A percentile compares a stretch with the other conserved stretches of the same genome.
Evolutionary conservation across 2,329 filamentous ascomycete genomes (phyloP).

Genomic region (Xylaria sp.): DNA sequence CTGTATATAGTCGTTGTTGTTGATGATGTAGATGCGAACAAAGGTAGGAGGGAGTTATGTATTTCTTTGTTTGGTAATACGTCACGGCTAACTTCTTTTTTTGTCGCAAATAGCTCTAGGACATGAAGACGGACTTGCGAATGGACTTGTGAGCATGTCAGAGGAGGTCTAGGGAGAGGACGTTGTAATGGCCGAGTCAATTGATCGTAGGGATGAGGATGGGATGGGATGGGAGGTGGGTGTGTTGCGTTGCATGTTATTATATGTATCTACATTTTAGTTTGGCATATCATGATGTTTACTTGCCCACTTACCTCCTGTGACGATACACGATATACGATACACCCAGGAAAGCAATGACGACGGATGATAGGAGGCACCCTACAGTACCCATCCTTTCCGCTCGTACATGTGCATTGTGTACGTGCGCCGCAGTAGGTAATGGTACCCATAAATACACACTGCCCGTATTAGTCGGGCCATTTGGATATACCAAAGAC

Average conservation of each 20-base stretch:
- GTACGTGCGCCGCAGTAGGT: no score
- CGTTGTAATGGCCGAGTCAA: not conserved
- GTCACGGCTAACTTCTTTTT: constrained; percentile 17
- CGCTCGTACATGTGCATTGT: not conserved
- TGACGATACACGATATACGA: not conserved
- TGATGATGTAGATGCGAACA: not conserved
- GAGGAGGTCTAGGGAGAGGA: constrained; percentile 1
- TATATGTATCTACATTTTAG: not conserved
- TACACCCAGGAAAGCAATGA: constrained; percentile 14
- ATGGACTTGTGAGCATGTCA: not conserved
- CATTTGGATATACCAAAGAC: constrained; percentile 3
- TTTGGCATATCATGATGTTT: not conserved
- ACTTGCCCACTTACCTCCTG: constrained; percentile 5
- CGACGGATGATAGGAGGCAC: constrained; percentile 17
- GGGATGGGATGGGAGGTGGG: not conserved
- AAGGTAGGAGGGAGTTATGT: not conserved
- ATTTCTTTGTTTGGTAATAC: constrained; percentile 26
- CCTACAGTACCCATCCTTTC: constrained; percentile 17
- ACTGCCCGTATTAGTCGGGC: not conserved
- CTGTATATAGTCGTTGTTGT: constrained; percentile 2
- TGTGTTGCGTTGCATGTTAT: not conserved
- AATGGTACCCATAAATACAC: not conserved
- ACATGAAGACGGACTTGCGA: constrained; percentile 1
- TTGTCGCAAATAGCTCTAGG: constrained; percentile 17
- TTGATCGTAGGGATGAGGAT: constrained; percentile 1